Conservation (phyloP, 805 yeast species). For the Candida boidinii region DNA sequence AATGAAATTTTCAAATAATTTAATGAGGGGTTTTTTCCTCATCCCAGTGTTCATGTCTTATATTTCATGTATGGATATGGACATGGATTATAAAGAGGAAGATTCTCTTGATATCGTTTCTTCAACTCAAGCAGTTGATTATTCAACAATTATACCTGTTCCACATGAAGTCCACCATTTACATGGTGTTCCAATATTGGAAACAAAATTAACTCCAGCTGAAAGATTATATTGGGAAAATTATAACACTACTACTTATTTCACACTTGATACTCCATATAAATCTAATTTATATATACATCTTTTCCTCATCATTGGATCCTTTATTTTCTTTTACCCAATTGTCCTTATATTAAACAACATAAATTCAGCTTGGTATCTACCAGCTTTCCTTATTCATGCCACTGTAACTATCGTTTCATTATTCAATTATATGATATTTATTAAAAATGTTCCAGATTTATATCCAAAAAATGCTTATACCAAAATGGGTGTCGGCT, state of each 20-base stretch:
- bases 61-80: background rate
- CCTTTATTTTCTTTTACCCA: slow-evolving; percentile 59
- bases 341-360: slow-evolving; percentile 55
- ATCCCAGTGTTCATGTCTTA: background rate
- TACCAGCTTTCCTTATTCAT: slow-evolving; percentile 49
- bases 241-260: slow-evolving; percentile 72
- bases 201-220: slow-evolving; percentile 57
- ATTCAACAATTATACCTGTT: slow-evolving; percentile 21
- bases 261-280: slow-evolving; percentile 43
- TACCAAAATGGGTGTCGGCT: slow-evolving; percentile 51
- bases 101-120: background rate
- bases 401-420: slow-evolving; percentile 38
- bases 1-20: background rate
- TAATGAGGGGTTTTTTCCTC: background rate
- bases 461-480: slow-evolving; percentile 77
- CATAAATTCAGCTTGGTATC: slow-evolving; percentile 46
- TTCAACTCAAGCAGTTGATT: background rate
- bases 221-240: slow-evolving; percentile 71
- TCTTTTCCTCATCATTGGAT: slow-evolving; percentile 30
- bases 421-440: slow-evolving; percentile 45
- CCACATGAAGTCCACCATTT: slow-evolving; percentile 37
- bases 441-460: slow-evolving; percentile 49
- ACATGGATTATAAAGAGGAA: background rate
- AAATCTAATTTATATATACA: slow-evolving; percentile 50
- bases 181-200: slow-evolving; percentile 72